Base-by-base conservation (phyloP, 495 filamentous ascomycete species). In the Xylaria longipes region DNA sequence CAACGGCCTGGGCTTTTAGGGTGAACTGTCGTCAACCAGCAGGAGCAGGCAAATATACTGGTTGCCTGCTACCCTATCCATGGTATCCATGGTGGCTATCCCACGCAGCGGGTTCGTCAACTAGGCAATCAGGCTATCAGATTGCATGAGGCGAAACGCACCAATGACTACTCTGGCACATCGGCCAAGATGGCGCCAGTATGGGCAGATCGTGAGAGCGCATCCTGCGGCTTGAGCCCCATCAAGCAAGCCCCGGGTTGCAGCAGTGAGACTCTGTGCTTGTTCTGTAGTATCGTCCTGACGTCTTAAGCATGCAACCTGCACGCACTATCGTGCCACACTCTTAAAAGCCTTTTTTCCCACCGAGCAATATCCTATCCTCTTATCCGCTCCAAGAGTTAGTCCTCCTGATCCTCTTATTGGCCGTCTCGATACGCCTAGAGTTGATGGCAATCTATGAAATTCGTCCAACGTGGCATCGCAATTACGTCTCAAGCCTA, bases 391-490 rank as follows among this genome's bases (percentile, higher is more conserved):
- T 72, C 73, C 75, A 74, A 74, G 77, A 71, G 71, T 77, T 72
- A 66, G 71, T 65, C 14, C 45, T 64, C 68, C 67, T 12, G 25
- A 33, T 39, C 5, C 54, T 57, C 57, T 45, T 20, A 79, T 77
- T 79, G 77, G 77, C 46, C 68, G 61, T 62, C 67, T 50, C 27
- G 61, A 65, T 74, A 71, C 68, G 57, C 66, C 71, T 67, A 77
- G 60, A 72, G 63, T 76, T 68, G 62, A 75, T 72, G 77, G 72
- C 74, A 79, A 76, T 77, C 71, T 74, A 77, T 77, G 75, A 71
- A 76, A 75, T 73, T 76, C 77, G 75, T 65, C 75, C 71, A 76
- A 76, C 74, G 77, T 77, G 74, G 50, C 71, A 77, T 79, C 72
- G 75, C 75, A 79, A 77, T 79, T 77, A 77, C 74, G 69, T 74